phyloP scores from a whole-genome alignment of 1,139 yeast species.

The Meyerozyma guilliermondii region DNA sequence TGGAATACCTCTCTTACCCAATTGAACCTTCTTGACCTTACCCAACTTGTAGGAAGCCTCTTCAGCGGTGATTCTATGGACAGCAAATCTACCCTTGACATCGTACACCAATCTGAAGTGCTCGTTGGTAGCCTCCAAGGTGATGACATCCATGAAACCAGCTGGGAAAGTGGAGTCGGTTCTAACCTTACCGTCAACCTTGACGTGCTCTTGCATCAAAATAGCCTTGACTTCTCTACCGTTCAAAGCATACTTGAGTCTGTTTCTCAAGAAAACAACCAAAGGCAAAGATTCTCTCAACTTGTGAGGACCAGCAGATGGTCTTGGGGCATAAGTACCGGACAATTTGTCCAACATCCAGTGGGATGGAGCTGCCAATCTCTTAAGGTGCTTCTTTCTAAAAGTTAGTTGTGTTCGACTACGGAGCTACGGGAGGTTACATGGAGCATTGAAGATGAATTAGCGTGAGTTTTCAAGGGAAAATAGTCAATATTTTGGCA shows the following conservation, averaged over 20 bases:
- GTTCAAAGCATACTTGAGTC: conserved; percentile 98
- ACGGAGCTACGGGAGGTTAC: background rate
- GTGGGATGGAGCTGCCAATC: conserved; percentile 99
- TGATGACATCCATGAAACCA: conserved; percentile 98
- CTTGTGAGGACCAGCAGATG: conserved; percentile 99
- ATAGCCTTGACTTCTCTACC: conserved; percentile 99
- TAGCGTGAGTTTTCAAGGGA: background rate
- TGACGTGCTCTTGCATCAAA: conserved; percentile 98
- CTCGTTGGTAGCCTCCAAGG: conserved; percentile 97
- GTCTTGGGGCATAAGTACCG: conserved; percentile 99
- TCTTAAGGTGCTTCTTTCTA: conserved; percentile 94
- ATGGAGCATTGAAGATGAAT: background rate
- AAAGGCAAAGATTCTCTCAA: conserved; percentile 98
- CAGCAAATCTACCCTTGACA: conserved; percentile 98
- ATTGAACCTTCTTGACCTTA: conserved; percentile 95
- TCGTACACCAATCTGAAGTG: conserved; percentile 98
- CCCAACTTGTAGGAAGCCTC: conserved; percentile 98
- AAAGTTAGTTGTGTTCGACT: conserved; percentile 22
- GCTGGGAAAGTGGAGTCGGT: conserved; percentile 98
- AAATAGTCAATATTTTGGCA: background rate
- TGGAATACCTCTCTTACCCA: conserved; percentile 98
- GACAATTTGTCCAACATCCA: conserved; percentile 99
- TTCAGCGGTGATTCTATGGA: conserved; percentile 98
- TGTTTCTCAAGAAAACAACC: conserved; percentile 97
- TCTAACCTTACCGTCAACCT: conserved; percentile 99